Conservation (phyloP, 106 monocot genomes). For the Apostasia ramifera region DNA sequence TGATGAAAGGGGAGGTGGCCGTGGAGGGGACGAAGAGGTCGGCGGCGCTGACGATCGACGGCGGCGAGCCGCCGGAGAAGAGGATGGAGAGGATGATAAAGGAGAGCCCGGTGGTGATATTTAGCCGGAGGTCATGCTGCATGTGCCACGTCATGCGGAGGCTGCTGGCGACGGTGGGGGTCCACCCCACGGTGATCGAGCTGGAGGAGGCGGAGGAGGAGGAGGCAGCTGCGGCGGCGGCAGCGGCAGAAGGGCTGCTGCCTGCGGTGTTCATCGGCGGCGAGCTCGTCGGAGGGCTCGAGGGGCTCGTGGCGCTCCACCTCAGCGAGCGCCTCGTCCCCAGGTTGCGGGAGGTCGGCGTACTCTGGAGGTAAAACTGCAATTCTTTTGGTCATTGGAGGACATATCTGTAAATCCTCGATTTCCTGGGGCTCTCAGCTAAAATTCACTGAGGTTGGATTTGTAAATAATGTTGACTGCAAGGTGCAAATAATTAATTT, state of each 20-base stretch:
- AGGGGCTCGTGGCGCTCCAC: conserved; percentile 52
- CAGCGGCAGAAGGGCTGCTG: background rate
- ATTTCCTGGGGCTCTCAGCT: too few species aligned
- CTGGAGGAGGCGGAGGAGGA: conserved; percentile 40
- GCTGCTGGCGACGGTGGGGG: conserved; percentile 42
- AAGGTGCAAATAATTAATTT: too few species aligned
- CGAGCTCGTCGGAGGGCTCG: conserved; percentile 37
- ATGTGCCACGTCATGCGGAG: conserved; percentile 58
- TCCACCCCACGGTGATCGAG: conserved; percentile 55
- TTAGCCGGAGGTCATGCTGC: conserved; percentile 37
- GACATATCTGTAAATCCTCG: too few species aligned
- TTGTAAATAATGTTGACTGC: too few species aligned
- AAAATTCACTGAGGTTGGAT: too few species aligned
- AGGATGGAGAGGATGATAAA: conserved; percentile 24
- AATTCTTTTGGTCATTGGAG: too few species aligned
- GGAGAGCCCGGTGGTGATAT: conserved; percentile 38
- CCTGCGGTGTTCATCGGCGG: conserved; percentile 54
- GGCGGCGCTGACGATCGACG: conserved; percentile 24
- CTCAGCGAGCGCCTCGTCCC: conserved; percentile 39
- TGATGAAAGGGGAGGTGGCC: background rate
- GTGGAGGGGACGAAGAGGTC: background rate
- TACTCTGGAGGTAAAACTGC: conserved; percentile 5
- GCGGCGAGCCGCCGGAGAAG: conserved; percentile 24
- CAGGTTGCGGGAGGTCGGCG: conserved; percentile 37
- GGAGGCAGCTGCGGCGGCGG: conserved; percentile 2